Percentiles rank a stretch among this genome's conserved stretches.
Conservation (phyloP, 1,284 basidiomycete species). For the Fomitiporia mediterranea region DNA sequence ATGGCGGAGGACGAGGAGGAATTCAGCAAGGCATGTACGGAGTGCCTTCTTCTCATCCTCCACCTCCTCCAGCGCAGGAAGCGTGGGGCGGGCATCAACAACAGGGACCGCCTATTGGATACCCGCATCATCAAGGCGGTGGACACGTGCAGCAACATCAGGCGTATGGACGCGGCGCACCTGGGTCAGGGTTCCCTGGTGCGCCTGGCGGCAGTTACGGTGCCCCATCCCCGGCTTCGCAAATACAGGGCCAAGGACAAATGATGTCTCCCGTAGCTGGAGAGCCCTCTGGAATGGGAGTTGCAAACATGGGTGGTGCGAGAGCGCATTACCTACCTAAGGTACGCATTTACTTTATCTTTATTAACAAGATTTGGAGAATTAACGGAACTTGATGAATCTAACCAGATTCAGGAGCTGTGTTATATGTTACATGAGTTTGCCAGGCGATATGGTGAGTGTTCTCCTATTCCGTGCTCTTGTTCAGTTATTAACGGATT, state of each 20-base stretch:
- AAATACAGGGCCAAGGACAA: background rate
- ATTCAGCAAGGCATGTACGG: background rate
- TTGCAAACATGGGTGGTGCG: background rate
- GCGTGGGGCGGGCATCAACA: background rate
- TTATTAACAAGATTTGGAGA: slow-evolving; percentile 12
- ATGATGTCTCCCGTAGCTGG: slow-evolving; percentile 1
- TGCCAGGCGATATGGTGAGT: slow-evolving; percentile 59
- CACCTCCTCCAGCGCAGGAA: background rate
- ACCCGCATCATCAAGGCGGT: background rate
- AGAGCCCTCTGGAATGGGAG: background rate
- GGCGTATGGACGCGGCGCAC: background rate
- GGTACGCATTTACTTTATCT: slow-evolving; percentile 19
- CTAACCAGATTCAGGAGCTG: slow-evolving; percentile 50
- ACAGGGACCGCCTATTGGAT: background rate
- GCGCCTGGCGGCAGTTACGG: slow-evolving; percentile 1
- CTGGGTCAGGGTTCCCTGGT: background rate
- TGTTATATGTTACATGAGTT: slow-evolving; percentile 58
- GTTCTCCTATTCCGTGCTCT: slow-evolving; percentile 14
- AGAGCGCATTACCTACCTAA: slow-evolving; percentile 24
- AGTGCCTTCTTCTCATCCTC: background rate
- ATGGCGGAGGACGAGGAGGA: background rate
- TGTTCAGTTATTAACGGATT: slow-evolving; percentile 9
- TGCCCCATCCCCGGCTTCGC: background rate
- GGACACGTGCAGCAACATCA: background rate
- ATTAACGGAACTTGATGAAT: slow-evolving; percentile 6